Evolutionary conservation across 805 yeast species (phyloP).

Genomic region (Spathaspora sp.): DNA sequence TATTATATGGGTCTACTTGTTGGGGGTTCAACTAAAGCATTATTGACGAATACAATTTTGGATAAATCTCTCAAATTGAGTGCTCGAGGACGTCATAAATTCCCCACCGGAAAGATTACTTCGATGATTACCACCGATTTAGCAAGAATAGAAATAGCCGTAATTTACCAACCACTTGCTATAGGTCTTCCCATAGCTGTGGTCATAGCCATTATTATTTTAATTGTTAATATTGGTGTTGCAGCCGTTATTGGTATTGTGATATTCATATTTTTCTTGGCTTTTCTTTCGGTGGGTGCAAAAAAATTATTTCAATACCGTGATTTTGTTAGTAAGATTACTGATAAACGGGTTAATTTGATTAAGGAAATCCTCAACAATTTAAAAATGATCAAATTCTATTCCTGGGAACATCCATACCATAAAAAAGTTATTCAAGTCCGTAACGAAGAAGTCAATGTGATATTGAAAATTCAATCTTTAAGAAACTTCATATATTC

Average conservation of each 20-base stretch:
- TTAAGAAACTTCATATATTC: slow-evolving; percentile 60
- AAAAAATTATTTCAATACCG: slow-evolving; percentile 50
- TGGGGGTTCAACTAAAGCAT: slow-evolving; percentile 65
- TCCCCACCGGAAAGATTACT: slow-evolving; percentile 64
- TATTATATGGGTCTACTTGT: slow-evolving; percentile 53
- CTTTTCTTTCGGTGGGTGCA: slow-evolving; percentile 40
- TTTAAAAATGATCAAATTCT: slow-evolving; percentile 76
- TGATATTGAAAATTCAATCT: slow-evolving; percentile 57
- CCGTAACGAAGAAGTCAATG: slow-evolving; percentile 55
- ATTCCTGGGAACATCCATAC: slow-evolving; percentile 86
- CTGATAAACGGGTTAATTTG: slow-evolving; percentile 68
- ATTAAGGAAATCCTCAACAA: slow-evolving; percentile 70
- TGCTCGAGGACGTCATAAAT: slow-evolving; percentile 50
- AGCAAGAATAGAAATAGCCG: slow-evolving; percentile 68
- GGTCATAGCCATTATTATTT: slow-evolving; percentile 55
- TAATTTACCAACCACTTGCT: slow-evolving; percentile 56
- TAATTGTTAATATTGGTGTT: slow-evolving; percentile 64
- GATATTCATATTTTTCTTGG: slow-evolving; percentile 44
- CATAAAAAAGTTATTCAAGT: slow-evolving; percentile 45
- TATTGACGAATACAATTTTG: slow-evolving; percentile 63
- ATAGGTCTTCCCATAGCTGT: slow-evolving; percentile 59
- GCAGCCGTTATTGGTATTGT: slow-evolving; percentile 62
- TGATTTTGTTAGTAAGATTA: slow-evolving; percentile 49
- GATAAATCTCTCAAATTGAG: slow-evolving; percentile 61
- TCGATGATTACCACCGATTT: slow-evolving; percentile 74